Percentiles rank a stretch among this genome's conserved stretches.
These are phyloP conservation scores for Ceratobasidium theobromae DNA, from an alignment of 1,284 basidiomycete genomes.

Conservation along the genomic window DNA sequence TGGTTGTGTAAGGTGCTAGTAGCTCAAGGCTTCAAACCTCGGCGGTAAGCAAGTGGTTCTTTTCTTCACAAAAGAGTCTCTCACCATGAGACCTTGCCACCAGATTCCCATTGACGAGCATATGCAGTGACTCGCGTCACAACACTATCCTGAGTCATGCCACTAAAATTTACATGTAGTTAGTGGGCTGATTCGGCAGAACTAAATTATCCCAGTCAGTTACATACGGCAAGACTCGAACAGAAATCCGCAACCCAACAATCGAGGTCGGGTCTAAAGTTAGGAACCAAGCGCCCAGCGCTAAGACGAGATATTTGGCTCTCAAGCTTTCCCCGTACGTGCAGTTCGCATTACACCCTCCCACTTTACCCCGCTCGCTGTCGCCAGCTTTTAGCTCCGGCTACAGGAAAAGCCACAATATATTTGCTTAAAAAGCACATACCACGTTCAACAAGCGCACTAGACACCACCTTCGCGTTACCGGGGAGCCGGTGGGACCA, in stretches of 20 bases:
- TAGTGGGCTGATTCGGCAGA: neutral
- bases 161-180: neutral
- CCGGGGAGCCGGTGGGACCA: neutral
- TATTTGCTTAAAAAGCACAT: too few relatives aligned
- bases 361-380: too few relatives aligned
- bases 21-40: neutral
- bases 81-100: conserved; percentile 26
- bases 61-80: neutral
- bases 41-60: neutral
- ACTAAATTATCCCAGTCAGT: neutral
- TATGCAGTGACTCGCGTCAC: conserved; percentile 19
- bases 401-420: too few relatives aligned
- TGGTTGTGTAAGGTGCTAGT: conserved; percentile 1
- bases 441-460: too few relatives aligned
- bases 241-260: too few relatives aligned
- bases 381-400: too few relatives aligned
- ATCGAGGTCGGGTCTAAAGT: neutral
- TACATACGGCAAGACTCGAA: neutral
- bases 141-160: conserved; percentile 27
- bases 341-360: too few relatives aligned
- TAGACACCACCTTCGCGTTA: neutral
- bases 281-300: conserved; percentile 1
- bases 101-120: conserved; percentile 24
- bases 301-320: neutral
- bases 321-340: too few relatives aligned